These are phyloP conservation scores for Ajuga reptans DNA, from an alignment of 305 asterid species.

Conservation along the genomic window DNA sequence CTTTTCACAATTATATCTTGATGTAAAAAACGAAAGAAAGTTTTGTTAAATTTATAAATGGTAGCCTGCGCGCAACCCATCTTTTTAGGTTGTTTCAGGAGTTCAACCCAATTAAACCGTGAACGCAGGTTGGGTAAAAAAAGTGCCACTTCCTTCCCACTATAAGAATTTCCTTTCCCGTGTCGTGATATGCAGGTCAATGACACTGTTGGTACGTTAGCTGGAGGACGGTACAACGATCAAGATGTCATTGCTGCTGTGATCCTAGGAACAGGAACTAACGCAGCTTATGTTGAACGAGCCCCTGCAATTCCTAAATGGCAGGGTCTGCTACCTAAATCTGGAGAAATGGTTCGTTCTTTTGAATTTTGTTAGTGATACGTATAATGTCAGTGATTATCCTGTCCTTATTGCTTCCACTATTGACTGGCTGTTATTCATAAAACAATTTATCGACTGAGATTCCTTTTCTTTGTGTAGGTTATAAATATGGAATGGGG, in stretches of 20 bases:
- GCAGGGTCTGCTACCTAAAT: slow-evolving; percentile 57
- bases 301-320: slow-evolving; percentile 70
- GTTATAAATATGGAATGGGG: slow-evolving; percentile 99
- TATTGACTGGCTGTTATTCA: background rate
- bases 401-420: background rate
- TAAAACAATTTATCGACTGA: slow-evolving; percentile 7
- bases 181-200: slow-evolving; percentile 47
- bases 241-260: slow-evolving; percentile 82
- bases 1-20: no score
- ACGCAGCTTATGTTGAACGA: slow-evolving; percentile 80
- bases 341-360: slow-evolving; percentile 69
- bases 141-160: no score
- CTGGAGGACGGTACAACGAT: slow-evolving; percentile 58
- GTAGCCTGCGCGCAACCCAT: no score
- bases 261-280: slow-evolving; percentile 84
- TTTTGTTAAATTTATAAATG: no score
- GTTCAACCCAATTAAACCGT: no score
- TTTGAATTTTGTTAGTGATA: background rate
- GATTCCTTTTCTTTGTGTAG: slow-evolving; percentile 32
- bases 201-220: slow-evolving; percentile 92
- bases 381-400: background rate
- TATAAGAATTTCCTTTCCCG: background rate
- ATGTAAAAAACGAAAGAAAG: no score
- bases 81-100: no score
- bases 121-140: no score